phyloP scores from a whole-genome alignment of 2,329 filamentous ascomycete genomes.

The Talaromyces piceae region DNA sequence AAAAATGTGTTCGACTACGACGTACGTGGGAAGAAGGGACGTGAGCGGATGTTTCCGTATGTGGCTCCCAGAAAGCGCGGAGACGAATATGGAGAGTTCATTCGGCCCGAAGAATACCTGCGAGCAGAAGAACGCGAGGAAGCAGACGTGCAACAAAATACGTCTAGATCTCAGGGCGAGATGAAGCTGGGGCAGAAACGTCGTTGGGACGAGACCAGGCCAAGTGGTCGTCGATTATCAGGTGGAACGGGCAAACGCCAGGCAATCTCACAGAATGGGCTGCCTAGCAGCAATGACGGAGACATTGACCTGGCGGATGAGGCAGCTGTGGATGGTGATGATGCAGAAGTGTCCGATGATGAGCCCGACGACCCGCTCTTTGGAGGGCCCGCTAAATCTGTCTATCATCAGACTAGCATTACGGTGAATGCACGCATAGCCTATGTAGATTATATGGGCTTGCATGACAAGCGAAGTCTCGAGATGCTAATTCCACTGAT shows the following conservation, averaged over 20 bases:
- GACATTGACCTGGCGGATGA: constrained; percentile 39
- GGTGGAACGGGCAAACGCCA: constrained; percentile 40
- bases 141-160: constrained; percentile 54
- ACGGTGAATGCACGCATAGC: constrained; percentile 68
- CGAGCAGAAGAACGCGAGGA: constrained; percentile 85
- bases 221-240: constrained; percentile 32
- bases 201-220: constrained; percentile 72
- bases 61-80: constrained; percentile 68
- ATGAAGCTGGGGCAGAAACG: constrained; percentile 80
- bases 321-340: constrained; percentile 46
- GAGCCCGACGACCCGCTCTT: constrained; percentile 44
- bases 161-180: constrained; percentile 46
- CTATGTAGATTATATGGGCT: constrained; percentile 82
- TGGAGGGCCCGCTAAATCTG: constrained; percentile 67
- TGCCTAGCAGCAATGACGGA: constrained; percentile 41
- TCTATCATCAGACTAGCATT: constrained; percentile 57
- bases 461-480: constrained; percentile 88
- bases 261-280: constrained; percentile 16
- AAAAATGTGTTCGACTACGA: constrained; percentile 93
- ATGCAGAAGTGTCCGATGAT: constrained; percentile 49
- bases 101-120: constrained; percentile 87
- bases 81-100: constrained; percentile 91
- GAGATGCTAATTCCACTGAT: constrained; percentile 94
- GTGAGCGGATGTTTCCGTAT: constrained; percentile 87
- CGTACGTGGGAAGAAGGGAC: constrained; percentile 80